Percentiles rank a stretch among this genome's conserved stretches.
These are phyloP conservation scores for Scheffersomyces segobiensis DNA, from an alignment of 1,139 yeast genomes.

Conservation along the genomic window DNA sequence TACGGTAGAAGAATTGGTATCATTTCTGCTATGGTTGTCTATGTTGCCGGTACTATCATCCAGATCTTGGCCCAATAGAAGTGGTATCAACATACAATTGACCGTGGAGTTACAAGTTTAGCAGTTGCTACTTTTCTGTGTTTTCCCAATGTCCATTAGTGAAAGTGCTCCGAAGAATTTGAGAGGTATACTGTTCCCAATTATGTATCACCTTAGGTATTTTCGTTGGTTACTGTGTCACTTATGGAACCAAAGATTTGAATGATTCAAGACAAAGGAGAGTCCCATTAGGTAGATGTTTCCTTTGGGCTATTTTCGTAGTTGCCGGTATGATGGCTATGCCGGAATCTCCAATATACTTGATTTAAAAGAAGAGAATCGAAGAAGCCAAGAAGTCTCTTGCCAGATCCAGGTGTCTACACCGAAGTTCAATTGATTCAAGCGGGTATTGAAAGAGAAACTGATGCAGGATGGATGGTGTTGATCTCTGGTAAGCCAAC, in stretches of 20 bases:
- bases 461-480: conserved; percentile 67
- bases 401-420: conserved; percentile 58
- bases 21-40: conserved; percentile 21
- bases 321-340: conserved; percentile 23
- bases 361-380: conserved; percentile 19
- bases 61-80: conserved; percentile 22
- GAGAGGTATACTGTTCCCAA: conserved; percentile 26
- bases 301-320: conserved; percentile 24
- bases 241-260: conserved; percentile 20
- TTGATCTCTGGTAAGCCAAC: conserved; percentile 66
- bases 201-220: conserved; percentile 26
- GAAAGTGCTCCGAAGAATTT: conserved; percentile 27
- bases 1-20: conserved; percentile 26
- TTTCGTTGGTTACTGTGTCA: conserved; percentile 48
- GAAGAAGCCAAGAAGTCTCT: conserved; percentile 55
- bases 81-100: conserved; percentile 52
- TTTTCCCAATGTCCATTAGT: conserved; percentile 25
- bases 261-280: conserved; percentile 17
- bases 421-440: conserved; percentile 61
- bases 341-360: conserved; percentile 29
- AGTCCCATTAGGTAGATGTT: conserved; percentile 22
- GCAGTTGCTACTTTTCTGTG: conserved; percentile 25
- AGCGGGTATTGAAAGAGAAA: conserved; percentile 65
- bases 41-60: conserved; percentile 22
- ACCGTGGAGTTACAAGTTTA: conserved; percentile 40